Evolutionary conservation across 176 grass and related monocot genomes (phyloP), one percentile per base, ranked within the genome.

Genomic region (Puya raimondii): DNA sequence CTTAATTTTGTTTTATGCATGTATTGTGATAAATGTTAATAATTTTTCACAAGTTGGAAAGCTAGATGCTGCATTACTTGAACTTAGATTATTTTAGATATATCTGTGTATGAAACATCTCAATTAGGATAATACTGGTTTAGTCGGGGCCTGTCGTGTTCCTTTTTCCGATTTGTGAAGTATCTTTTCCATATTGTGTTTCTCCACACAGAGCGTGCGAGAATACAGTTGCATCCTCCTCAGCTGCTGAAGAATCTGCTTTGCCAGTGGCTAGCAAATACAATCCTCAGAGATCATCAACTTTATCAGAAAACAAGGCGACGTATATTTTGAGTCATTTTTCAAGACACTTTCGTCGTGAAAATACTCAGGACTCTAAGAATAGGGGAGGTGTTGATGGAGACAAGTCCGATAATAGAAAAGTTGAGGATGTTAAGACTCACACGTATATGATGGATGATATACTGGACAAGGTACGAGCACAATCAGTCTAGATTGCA

Each of bases 361-460:
- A 53, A 18, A 91, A 65, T 16, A 23, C 71, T 42, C 65, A 47
- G 33, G 72, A 76, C 23, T 48, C 14, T 56, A 70, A 70, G 52
- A 53, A 57, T 68, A 73, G 76, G 6, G 64, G 53, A 53, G 29
- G 69, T 73, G 65, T 17, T 73, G 50, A 80, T 75, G 53, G 26
- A 22, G 76, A 85, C 49, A 88, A 73, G 42, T 81, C 64, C 71
- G 72, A 50, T 64, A 23, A 21, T 77, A 72, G 58, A 75, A 82
- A 80, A 67, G 69, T 72, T 70, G 93, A 90, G 59, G 84, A 86
- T 51, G 27, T 64, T 74, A 85, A 91, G 69, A 73, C 85, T 75
- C 83, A 80, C 65, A 99, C 93, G 89, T 89, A 99, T 80, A 77
- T 99, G 29, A 87, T 86, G 53, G 94, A 99, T 64, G 94, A 99